A percentile compares a stretch with the other conserved stretches of the same genome.
These are phyloP conservation scores for Hypholoma fasciculare DNA, from an alignment of 768 basidiomycete genomes.

Conservation along the genomic window DNA sequence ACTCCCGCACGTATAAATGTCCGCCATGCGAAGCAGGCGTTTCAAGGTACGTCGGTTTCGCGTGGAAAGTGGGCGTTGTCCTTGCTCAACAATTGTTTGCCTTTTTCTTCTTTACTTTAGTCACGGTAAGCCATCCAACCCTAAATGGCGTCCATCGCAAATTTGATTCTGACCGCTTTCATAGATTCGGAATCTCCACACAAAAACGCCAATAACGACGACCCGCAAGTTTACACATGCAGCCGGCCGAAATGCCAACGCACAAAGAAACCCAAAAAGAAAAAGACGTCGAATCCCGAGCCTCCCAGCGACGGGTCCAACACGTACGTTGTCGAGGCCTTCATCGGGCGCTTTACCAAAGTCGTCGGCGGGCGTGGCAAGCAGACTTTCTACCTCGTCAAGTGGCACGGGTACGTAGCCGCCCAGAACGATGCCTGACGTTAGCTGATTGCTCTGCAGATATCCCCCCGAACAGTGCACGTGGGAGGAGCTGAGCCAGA, in stretches of 20 bases:
- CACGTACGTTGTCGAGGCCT: conserved; percentile 30
- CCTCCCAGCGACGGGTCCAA: background rate
- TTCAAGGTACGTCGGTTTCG: conserved; percentile 24
- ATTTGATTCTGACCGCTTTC: background rate
- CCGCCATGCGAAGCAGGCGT: conserved; percentile 35
- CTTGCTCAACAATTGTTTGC: background rate
- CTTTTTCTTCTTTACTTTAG: background rate
- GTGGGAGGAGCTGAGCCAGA: conserved; percentile 31
- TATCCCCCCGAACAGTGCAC: conserved; percentile 34
- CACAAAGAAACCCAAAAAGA: conserved; percentile 3
- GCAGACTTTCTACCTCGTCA: conserved; percentile 33
- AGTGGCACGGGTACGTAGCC: conserved; percentile 38
- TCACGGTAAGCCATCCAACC: background rate
- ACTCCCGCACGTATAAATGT: conserved; percentile 35
- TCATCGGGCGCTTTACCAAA: conserved; percentile 31
- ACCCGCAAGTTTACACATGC: background rate
- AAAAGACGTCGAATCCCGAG: conserved; percentile 8
- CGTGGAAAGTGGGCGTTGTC: background rate
- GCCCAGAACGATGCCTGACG: background rate
- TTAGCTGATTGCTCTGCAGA: conserved; percentile 15
- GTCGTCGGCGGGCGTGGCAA: conserved; percentile 22
- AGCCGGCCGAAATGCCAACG: conserved; percentile 3
- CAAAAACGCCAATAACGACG: background rate
- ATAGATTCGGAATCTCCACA: background rate
- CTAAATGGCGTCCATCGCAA: background rate